Conservation (phyloP, 805 yeast genomes). For the Candida dendrica region DNA sequence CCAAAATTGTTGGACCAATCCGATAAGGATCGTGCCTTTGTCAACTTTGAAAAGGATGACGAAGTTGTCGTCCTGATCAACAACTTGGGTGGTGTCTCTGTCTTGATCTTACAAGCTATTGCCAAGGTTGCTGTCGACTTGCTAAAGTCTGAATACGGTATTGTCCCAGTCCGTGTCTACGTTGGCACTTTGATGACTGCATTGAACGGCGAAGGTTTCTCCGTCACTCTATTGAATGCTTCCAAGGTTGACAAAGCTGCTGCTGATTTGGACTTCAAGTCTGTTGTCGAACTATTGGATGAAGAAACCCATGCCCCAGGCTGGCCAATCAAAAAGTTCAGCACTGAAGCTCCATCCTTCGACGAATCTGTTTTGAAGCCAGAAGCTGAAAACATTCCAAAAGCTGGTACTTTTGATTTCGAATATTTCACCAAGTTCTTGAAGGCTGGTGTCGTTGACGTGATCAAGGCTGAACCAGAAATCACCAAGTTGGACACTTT, state of each 20-base stretch:
- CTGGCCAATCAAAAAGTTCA: slow-evolving; percentile 43
- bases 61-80: slow-evolving; percentile 68
- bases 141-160: slow-evolving; percentile 43
- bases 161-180: slow-evolving; percentile 60
- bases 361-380: slow-evolving; percentile 22
- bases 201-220: slow-evolving; percentile 86
- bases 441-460: slow-evolving; percentile 40
- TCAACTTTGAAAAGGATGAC: slow-evolving; percentile 56
- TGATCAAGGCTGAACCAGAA: slow-evolving; percentile 67
- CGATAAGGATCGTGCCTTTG: slow-evolving; percentile 78
- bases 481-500: slow-evolving; percentile 80
- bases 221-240: slow-evolving; percentile 72
- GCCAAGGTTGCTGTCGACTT: slow-evolving; percentile 49
- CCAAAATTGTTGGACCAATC: slow-evolving; percentile 50
- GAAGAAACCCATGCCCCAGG: slow-evolving; percentile 74
- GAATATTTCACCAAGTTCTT: slow-evolving; percentile 28
- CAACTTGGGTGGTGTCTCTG: slow-evolving; percentile 86
- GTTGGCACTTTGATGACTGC: slow-evolving; percentile 85
- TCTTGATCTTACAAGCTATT: slow-evolving; percentile 69
- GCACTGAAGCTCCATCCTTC: slow-evolving; percentile 22
- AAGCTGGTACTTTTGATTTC: slow-evolving; percentile 30
- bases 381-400: slow-evolving; percentile 23
- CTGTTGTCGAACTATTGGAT: slow-evolving; percentile 53
- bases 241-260: slow-evolving; percentile 38
- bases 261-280: slow-evolving; percentile 19